phyloP scores from a whole-genome alignment of 2,329 filamentous ascomycete genomes.

The Cadophora malorum region DNA sequence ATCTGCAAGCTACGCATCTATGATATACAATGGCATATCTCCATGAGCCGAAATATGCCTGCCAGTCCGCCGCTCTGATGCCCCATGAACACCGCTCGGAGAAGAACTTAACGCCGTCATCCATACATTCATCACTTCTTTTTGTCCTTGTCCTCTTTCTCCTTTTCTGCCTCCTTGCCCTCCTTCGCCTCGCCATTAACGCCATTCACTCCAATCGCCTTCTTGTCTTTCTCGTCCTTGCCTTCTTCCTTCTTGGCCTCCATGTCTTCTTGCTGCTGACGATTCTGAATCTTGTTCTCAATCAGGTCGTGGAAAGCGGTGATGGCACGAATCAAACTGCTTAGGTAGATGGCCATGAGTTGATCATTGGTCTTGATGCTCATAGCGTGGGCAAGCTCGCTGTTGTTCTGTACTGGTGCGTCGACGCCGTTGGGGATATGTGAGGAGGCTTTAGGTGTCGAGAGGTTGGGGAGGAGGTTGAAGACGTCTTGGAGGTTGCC shows the following conservation, averaged over 20 bases:
- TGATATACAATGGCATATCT: slow-evolving; percentile 45
- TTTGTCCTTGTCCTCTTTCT: slow-evolving; percentile 63
- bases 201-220: slow-evolving; percentile 62
- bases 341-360: slow-evolving; percentile 97
- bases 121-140: slow-evolving; percentile 47
- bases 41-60: slow-evolving; percentile 39
- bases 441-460: slow-evolving; percentile 74
- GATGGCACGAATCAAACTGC: slow-evolving; percentile 94
- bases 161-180: slow-evolving; percentile 54
- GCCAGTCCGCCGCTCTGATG: slow-evolving; percentile 34
- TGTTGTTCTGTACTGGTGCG: slow-evolving; percentile 63
- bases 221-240: slow-evolving; percentile 70
- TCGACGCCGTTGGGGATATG: slow-evolving; percentile 54
- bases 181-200: slow-evolving; percentile 56
- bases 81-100: slow-evolving; percentile 36
- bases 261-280: slow-evolving; percentile 95
- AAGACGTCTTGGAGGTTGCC: slow-evolving; percentile 99
- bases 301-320: slow-evolving; percentile 99
- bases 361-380: slow-evolving; percentile 99
- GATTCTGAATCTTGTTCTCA: slow-evolving; percentile 99
- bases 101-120: slow-evolving; percentile 35
- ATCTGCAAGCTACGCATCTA: slow-evolving; percentile 43
- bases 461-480: slow-evolving; percentile 95
- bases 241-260: slow-evolving; percentile 75
- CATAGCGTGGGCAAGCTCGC: slow-evolving; percentile 94